phyloP scores from a whole-genome alignment of 805 yeast species.

The Pichia deserticola region DNA sequence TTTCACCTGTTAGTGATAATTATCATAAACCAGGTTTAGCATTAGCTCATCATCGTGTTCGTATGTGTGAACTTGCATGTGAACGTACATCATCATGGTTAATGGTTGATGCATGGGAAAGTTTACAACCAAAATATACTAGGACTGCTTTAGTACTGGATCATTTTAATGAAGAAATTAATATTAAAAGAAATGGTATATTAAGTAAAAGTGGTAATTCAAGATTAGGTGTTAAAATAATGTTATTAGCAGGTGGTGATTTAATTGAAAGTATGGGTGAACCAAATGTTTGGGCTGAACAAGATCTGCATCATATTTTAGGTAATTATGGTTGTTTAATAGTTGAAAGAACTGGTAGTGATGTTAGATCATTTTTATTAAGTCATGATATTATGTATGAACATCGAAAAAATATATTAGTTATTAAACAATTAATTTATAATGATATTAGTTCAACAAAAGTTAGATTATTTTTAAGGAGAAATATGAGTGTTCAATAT shows the following conservation, averaged over 20 bases:
- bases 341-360: constrained; percentile 94
- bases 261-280: constrained; percentile 99
- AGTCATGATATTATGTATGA: constrained; percentile 97
- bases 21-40: constrained; percentile 93
- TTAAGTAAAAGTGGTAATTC: constrained; percentile 45
- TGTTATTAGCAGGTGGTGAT: constrained; percentile 97
- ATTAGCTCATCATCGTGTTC: constrained; percentile 77
- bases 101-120: constrained; percentile 99
- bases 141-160: constrained; percentile 93
- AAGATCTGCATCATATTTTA: constrained; percentile 86
- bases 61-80: constrained; percentile 98
- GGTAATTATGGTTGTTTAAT: constrained; percentile 96
- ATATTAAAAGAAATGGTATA: constrained; percentile 84
- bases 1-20: constrained; percentile 90
- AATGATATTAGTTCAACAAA: constrained; percentile 95
- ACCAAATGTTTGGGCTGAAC: constrained; percentile 98
- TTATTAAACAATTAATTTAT: constrained; percentile 91
- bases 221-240: constrained; percentile 71
- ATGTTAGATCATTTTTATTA: constrained; percentile 84
- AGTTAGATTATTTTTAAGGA: constrained; percentile 81
- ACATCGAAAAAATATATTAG: constrained; percentile 86
- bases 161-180: constrained; percentile 93
- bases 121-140: constrained; percentile 82
- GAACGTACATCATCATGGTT: constrained; percentile 95
- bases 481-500: constrained; percentile 96